Evolutionary conservation across 2,329 filamentous ascomycete species (phyloP), one percentile per base, ranked within the genome.

Genomic region (Talaromyces sp.): DNA sequence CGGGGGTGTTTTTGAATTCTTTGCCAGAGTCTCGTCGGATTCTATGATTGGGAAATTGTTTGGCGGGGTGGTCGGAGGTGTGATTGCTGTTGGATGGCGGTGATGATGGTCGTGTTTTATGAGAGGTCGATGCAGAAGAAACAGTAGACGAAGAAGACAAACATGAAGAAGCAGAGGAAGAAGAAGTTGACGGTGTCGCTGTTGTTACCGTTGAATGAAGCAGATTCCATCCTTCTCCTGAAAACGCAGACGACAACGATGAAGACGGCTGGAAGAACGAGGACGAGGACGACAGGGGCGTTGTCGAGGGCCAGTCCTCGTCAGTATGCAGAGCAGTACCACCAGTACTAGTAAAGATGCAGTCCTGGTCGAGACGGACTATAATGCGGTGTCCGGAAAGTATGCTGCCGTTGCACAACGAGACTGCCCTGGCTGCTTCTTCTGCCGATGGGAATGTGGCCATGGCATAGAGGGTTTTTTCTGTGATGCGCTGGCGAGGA

Each of bases 341-440:
- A 7, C 26, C 38, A n/a, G 21, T 31, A 21, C 41, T 21, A n/a
- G 12, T 29, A 46, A 35, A 8, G 48, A 21, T 35, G 12, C 12
- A 59, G 14, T 68, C 65, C 10, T 65, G 65, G 56, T 74, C 69
- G 54, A 76, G 61, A 54, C 68, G 66, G 7, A 77, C 70, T 31
- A 69, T 65, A 32, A 77, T 73, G 10, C 64, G 70, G 1, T 66
- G 65, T 1, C 71, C 72, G 59, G 69, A 69, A 56, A 77, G 72
- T 5, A 63, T 61, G 17, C 68, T 61, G 32, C 72, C 73, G 61
- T 77, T 72, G 57, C 72, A 71, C 54, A 69, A 65, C 1, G 62
- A 61, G 21, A 74, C 66, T 12, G 71, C 72, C n/a, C 67, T 66
- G 57, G 70, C 70, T 4, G 75, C 75, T 35, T 75, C 73, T 0